phyloP scores from a whole-genome alignment of 1,284 basidiomycete genomes.

The Wallemia mellicola region DNA sequence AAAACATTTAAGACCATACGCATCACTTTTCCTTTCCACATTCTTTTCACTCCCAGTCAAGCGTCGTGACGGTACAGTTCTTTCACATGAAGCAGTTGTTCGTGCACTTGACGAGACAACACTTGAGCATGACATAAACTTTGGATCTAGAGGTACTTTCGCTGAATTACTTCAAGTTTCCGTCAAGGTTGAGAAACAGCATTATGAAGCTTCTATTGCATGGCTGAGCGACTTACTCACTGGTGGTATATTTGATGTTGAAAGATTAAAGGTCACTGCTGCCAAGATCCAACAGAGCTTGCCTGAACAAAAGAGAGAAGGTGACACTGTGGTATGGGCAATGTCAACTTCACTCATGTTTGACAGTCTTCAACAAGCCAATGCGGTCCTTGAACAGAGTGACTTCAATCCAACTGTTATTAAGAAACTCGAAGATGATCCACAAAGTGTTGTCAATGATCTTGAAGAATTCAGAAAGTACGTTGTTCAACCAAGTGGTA shows the following conservation, averaged over 20 bases:
- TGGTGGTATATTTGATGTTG: slow-evolving; percentile 46
- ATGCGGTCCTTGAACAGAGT: slow-evolving; percentile 38
- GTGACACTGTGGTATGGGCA: slow-evolving; percentile 44
- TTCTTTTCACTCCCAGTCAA: slow-evolving; percentile 73
- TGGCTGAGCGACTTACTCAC: slow-evolving; percentile 81
- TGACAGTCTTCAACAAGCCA: slow-evolving; percentile 20
- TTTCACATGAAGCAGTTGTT: slow-evolving; percentile 70
- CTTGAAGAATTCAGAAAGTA: slow-evolving; percentile 39
- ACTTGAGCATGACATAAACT: slow-evolving; percentile 46
- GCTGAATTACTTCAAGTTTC: slow-evolving; percentile 43
- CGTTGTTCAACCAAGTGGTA: slow-evolving; percentile 43
- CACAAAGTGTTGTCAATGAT: slow-evolving; percentile 35
- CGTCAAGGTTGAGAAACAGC: slow-evolving; percentile 51
- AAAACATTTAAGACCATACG: slow-evolving; percentile 40
- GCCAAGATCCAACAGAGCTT: slow-evolving; percentile 73
- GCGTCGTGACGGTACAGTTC: slow-evolving; percentile 32
- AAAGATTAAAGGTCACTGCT: slow-evolving; percentile 52
- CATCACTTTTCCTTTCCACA: slow-evolving; percentile 51
- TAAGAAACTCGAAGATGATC: slow-evolving; percentile 39
- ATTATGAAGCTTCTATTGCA: slow-evolving; percentile 50
- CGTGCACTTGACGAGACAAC: slow-evolving; percentile 73
- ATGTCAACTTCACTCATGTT: slow-evolving; percentile 39
- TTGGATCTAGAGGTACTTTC: slow-evolving; percentile 37
- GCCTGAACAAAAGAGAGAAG: slow-evolving; percentile 80
- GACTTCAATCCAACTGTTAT: slow-evolving; percentile 51